Conservation (phyloP, 257 asterid species). For the Lithospermum erythrorhizon region DNA sequence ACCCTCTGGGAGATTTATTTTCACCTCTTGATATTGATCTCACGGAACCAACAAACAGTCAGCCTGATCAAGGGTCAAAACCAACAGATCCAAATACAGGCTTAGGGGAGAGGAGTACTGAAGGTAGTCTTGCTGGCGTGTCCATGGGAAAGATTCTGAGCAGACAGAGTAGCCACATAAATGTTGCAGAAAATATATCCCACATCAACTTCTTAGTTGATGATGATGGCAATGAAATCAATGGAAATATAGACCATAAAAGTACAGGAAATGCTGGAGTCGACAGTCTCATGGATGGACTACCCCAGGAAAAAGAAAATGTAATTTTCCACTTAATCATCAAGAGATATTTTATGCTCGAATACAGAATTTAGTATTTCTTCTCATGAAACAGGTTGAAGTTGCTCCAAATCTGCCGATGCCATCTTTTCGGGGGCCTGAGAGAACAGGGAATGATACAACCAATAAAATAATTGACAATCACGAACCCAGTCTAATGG, state of each 20-base stretch:
- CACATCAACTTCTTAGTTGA: conserved; percentile 4
- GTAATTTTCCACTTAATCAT: conserved; percentile 9
- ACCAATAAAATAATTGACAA: conserved; percentile 5
- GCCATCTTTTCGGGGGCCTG: conserved; percentile 12
- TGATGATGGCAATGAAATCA: conserved; percentile 1
- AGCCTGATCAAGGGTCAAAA: conserved; percentile 21
- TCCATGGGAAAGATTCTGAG: conserved; percentile 22
- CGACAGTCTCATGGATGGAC: conserved; percentile 2
- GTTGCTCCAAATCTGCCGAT: conserved; percentile 5
- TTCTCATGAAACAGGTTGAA: conserved; percentile 17
- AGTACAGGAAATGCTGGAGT: conserved; percentile 7
- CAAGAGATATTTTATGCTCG: not conserved
- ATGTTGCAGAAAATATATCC: conserved; percentile 22
- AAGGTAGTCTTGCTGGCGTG: conserved; percentile 16
- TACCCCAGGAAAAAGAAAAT: conserved; percentile 5
- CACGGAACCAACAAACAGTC: conserved; percentile 14
- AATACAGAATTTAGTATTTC: conserved; percentile 1
- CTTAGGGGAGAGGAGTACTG: conserved; percentile 12
- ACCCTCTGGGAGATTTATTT: conserved; percentile 50
- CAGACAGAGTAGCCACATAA: conserved; percentile 13
- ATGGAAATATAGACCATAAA: not conserved
- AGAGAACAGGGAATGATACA: conserved; percentile 7
- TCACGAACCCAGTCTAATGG: conserved; percentile 11
- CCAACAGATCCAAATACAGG: conserved; percentile 19
- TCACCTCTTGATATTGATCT: conserved; percentile 40